These are phyloP conservation scores for Rhynchospora pubera DNA, from an alignment of 176 grass and related monocot species.

Conservation along the genomic window DNA sequence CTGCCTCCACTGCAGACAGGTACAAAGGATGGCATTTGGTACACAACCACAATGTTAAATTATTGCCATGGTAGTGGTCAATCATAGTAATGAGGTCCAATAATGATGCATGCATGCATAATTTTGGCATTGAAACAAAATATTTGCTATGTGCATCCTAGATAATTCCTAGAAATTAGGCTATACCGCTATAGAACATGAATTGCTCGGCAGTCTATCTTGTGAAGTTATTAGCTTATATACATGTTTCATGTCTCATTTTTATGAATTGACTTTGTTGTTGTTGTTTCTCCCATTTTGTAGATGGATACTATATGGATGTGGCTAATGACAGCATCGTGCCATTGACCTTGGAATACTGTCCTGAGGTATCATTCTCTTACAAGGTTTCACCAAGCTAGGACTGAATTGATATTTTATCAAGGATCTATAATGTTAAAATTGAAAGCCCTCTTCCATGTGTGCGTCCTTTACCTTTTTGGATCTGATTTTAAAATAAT, in stretches of 20 bases:
- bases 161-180: not conserved
- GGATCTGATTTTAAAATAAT: not conserved
- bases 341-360: not conserved
- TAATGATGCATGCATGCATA: not conserved
- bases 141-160: not conserved
- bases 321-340: not conserved
- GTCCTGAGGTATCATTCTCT: slow-evolving; percentile 2
- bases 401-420: not conserved
- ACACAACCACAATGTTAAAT: not conserved
- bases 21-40: not conserved
- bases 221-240: not conserved
- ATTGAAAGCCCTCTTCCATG: not conserved
- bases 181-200: not conserved
- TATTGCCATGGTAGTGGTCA: not conserved
- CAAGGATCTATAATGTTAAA: not conserved
- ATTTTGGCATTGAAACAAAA: not conserved
- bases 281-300: not conserved
- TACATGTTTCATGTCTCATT: not conserved
- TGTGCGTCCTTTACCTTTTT: not conserved
- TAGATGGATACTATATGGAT: not conserved
- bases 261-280: not conserved
- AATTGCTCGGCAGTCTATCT: not conserved
- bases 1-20: not conserved
- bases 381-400: not conserved
- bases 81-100: not conserved